Base-by-base conservation (phyloP, 1,284 basidiomycete genomes). In the Hemileia vastatrix region DNA sequence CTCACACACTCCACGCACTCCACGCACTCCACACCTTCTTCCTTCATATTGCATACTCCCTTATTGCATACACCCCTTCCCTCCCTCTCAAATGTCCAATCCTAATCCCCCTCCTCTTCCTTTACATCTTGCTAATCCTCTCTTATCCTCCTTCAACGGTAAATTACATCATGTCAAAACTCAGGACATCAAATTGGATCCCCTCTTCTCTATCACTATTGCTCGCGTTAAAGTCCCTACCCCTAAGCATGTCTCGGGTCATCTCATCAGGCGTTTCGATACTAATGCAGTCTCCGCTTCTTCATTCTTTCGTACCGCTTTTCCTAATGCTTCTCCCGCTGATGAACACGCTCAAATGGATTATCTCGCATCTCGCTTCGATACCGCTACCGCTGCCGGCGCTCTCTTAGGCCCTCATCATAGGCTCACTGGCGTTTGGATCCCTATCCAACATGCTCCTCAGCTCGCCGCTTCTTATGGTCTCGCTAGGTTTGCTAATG, bases 261-360 rank as follows among this genome's bases (percentile, higher is more conserved):
- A 57, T 33, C 88, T 96, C 74, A 86, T 96, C 61, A 85, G 91
- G 67, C 86, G 94, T 65, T 95, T 91, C 74, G 94, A 99, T 79
- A 97, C 94, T 4, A 85, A 90, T 67, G 93, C 93, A 23, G 83
- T 99, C 77, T 91, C 88, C 64, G 85, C 94, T 18, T 95, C 92
- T 4, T 95, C 94, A 65, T 95, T 99, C 90, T 97, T 91, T 81
- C 89, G 91, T 69, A 90, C 93, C 24, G 91, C 93, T 0, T 98
- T 93, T 78, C 94, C 95, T 6, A 83, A 81, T 58, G 88, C 92
- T 0, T 79, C 81, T 32, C 88, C 90, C 2, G 81, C 82, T 50
- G 85, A 86, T 19, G 94, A 97, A 77, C 84, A 84, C 72, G 79
- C 78, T 32, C 94, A 98, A 77, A 83, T 88, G 69, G 81, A 83